Percentiles rank a stretch among this genome's conserved stretches.
Conservation (phyloP, 805 yeast species). For the Yarrowia alimentaria region DNA sequence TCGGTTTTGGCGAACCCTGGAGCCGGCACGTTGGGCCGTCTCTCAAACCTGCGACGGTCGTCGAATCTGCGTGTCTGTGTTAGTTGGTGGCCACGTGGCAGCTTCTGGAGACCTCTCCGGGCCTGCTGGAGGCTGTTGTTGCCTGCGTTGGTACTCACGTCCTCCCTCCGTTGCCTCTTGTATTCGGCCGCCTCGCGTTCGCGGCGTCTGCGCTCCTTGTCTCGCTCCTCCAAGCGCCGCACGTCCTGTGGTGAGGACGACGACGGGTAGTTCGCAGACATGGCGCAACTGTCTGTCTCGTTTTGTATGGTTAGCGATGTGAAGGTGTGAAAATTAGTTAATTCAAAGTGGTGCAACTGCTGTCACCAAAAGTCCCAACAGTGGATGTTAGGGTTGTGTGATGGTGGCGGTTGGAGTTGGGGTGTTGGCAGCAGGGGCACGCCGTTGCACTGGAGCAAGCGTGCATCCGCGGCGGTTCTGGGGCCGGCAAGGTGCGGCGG, state of each 20-base stretch:
- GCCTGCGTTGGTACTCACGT: conserved; percentile 25
- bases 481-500: too few species aligned
- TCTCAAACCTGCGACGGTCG: conserved; percentile 20
- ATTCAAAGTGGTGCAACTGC: too few species aligned
- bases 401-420: too few species aligned
- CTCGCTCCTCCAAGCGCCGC: conserved; percentile 33
- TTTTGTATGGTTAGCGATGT: too few species aligned
- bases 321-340: conserved; percentile 14
- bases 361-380: too few species aligned
- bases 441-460: too few species aligned
- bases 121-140: too few species aligned
- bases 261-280: conserved; percentile 28
- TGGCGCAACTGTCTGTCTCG: too few species aligned
- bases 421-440: too few species aligned
- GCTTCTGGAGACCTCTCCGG: too few species aligned
- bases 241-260: conserved; percentile 25
- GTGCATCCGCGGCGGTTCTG: too few species aligned
- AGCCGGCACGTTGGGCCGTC: conserved; percentile 23
- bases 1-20: conserved; percentile 20
- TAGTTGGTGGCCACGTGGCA: not conserved
- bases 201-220: conserved; percentile 35
- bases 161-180: conserved; percentile 32
- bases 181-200: conserved; percentile 35
- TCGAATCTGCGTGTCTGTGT: conserved; percentile 21
- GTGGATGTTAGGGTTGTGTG: conserved; percentile 20